A percentile compares a stretch with the other conserved stretches of the same genome.
These are phyloP conservation scores for Hypoxylon subgilvum DNA, from an alignment of 495 filamentous ascomycete species.

Conservation along the genomic window DNA sequence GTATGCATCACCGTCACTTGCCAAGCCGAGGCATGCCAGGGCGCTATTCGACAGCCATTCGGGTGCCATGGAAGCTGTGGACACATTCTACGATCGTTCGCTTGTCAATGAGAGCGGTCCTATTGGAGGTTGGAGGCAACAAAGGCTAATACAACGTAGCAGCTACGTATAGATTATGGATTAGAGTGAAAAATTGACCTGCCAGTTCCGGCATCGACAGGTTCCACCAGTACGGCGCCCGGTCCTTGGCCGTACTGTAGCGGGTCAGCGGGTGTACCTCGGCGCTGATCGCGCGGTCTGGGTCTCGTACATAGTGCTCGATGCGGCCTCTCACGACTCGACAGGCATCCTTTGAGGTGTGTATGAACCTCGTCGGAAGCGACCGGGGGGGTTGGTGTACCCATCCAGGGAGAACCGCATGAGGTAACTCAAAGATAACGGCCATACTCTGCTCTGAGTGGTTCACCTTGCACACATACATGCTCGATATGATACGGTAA, in stretches of 20 bases:
- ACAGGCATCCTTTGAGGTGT: conserved; percentile 5
- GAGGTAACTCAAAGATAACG: conserved; percentile 27
- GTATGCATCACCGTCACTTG: conserved; percentile 19
- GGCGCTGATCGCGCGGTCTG: conserved; percentile 18
- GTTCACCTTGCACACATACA: neutral
- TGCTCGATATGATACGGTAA: conserved; percentile 33
- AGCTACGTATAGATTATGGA: conserved; percentile 13
- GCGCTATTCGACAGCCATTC: neutral
- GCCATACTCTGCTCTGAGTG: conserved; percentile 16
- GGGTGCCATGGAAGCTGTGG: neutral
- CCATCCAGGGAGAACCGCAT: conserved; percentile 23
- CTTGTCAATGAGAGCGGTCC: conserved; percentile 10
- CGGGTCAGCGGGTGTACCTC: conserved; percentile 36
- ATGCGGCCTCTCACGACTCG: conserved; percentile 16
- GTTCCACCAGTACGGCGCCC: neutral
- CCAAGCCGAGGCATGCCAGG: neutral
- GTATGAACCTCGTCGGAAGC: no score
- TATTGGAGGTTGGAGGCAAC: conserved; percentile 11
- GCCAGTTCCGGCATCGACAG: conserved; percentile 14
- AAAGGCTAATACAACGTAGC: conserved; percentile 32
- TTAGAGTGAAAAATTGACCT: conserved; percentile 20
- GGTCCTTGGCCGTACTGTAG: conserved; percentile 26
- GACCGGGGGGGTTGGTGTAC: conserved; percentile 8
- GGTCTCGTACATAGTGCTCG: neutral
- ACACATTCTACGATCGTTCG: conserved; percentile 3